These are phyloP conservation scores for Sparassis latifolia DNA, from an alignment of 1,284 basidiomycete genomes.

Conservation along the genomic window DNA sequence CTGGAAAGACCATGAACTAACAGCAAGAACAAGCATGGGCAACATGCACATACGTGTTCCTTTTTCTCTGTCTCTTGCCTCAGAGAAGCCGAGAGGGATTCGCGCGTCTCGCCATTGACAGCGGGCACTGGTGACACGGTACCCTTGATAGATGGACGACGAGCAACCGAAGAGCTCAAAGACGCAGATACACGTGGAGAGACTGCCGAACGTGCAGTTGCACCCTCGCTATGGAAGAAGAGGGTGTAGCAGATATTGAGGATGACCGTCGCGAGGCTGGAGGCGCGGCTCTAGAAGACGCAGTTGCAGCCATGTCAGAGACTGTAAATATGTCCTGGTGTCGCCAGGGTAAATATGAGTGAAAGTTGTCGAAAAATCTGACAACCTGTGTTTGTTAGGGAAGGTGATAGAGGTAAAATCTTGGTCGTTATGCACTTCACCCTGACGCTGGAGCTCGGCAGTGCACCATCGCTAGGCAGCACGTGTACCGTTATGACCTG, in stretches of 20 bases:
- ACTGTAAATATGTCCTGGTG: neutral
- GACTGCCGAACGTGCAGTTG: conserved; percentile 33
- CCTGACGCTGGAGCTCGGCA: too few species aligned
- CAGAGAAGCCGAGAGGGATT: conserved; percentile 52
- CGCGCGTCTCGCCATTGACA: conserved; percentile 29
- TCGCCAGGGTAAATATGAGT: too few species aligned
- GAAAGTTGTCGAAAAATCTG: too few species aligned
- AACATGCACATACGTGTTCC: conserved; percentile 51
- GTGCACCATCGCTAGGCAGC: too few species aligned
- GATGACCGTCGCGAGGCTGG: conserved; percentile 38
- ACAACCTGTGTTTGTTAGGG: too few species aligned
- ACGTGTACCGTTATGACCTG: too few species aligned
- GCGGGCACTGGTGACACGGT: conserved; percentile 32
- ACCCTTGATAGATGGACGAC: conserved; percentile 45
- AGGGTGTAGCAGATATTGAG: conserved; percentile 15
- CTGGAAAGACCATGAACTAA: conserved; percentile 29
- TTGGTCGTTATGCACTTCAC: too few species aligned
- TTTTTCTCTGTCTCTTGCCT: conserved; percentile 74
- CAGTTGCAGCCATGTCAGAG: conserved; percentile 24
- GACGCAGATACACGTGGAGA: conserved; percentile 28
- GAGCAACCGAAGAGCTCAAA: conserved; percentile 30
- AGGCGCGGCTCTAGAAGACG: conserved; percentile 33
- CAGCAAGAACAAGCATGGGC: conserved; percentile 2
- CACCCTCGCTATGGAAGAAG: conserved; percentile 29
- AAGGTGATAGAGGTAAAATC: too few species aligned